These are phyloP conservation scores for Tulasnella sp. DNA, from an alignment of 768 basidiomycete genomes.

Conservation along the genomic window DNA sequence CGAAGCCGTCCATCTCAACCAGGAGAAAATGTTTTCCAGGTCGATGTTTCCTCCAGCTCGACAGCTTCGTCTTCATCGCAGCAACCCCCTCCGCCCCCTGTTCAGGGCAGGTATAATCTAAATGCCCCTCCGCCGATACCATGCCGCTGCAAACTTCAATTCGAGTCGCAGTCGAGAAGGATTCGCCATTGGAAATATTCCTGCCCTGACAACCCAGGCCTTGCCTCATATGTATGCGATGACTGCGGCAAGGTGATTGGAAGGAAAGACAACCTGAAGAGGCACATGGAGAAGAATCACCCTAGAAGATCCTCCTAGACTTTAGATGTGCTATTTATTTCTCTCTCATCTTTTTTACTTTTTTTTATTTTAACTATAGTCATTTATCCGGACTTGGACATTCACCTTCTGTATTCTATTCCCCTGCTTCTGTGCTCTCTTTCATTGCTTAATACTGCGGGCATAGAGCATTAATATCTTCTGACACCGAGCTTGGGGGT, in stretches of 20 bases:
- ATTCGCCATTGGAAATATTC: not conserved
- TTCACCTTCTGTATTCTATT: not conserved
- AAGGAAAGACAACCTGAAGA: slow-evolving; percentile 10
- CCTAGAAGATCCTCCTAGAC: no score
- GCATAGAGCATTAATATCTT: not conserved
- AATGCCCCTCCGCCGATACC: not conserved
- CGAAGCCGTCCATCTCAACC: not conserved
- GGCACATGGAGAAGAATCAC: not conserved
- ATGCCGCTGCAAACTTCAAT: not conserved
- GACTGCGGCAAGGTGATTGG: not conserved
- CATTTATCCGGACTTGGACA: not conserved
- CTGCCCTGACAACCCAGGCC: not conserved
- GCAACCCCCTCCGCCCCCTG: not conserved
- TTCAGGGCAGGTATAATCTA: not conserved
- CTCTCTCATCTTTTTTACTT: not conserved
- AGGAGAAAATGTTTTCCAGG: not conserved
- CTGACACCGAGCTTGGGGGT: no score
- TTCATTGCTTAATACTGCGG: not conserved
- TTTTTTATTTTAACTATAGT: not conserved
- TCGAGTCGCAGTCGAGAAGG: not conserved
- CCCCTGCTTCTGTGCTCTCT: not conserved
- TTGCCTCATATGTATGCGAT: not conserved
- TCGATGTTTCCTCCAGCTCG: not conserved
- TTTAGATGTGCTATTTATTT: not conserved
- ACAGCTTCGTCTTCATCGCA: not conserved